Evolutionary conservation across 2,329 filamentous ascomycete genomes (phyloP), one percentile per base, ranked within the genome.

Genomic region (Pezizomycotina sp.): DNA sequence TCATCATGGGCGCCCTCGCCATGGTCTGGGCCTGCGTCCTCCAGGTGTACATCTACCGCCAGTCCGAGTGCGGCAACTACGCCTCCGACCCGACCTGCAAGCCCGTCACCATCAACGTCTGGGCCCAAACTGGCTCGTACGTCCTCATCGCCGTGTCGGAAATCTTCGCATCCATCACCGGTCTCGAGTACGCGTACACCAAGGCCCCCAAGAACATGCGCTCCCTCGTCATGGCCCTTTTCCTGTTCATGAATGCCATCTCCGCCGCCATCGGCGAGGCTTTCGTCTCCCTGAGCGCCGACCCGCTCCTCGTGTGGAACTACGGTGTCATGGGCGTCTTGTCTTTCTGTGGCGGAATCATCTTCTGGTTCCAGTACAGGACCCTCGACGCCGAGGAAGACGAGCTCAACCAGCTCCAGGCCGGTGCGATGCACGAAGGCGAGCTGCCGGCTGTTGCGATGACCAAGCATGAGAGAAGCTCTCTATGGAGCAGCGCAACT

Each of bases 181-280:
- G 71, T 2, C 69, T 77, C 47, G 77, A 82, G 53, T 80, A 79
- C 46, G 77, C 77, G 21, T 82, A 73, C 60, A 73, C 72, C 54
- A 79, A 80, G 58, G 75, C 76, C 0, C 77, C 77, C 13, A 69
- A 68, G 51, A 82, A 81, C 62, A 83, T 84, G 77, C 72, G 76
- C 46, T 77, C 72, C 1, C 63, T 82, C 8, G 74, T 83, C 8
- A 64, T 61, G 56, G 68, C 69, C 13, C 62, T 82, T 50, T 73
- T 73, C 52, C 63, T 81, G 24, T 74, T 77, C 60, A 80, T 71
- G 65, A 73, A 64, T 19, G 77, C 76, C 38, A 63, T 83, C 47
- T 71, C 72, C 1, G 64, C 72, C 19, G 76, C 77, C 22, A 59
- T 83, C 31, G 74, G 73, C n/a, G 71, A 80, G 59, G 74, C 73